phyloP scores from a whole-genome alignment of 179 eudicot genomes.

The Silene coronaria region DNA sequence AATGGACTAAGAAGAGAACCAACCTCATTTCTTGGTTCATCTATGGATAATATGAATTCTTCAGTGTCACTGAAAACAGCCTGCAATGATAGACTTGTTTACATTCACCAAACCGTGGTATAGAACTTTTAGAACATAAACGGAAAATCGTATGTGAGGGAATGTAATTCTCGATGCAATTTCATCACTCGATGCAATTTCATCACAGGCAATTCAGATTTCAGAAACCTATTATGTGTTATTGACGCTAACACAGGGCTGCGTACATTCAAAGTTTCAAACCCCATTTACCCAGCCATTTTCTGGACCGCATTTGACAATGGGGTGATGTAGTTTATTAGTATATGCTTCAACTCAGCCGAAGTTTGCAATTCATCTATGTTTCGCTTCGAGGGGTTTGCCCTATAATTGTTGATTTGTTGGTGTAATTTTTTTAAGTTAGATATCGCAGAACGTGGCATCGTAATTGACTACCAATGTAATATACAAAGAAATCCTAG shows the following conservation, averaged over 20 bases:
- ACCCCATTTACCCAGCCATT: no score
- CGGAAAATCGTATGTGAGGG: no score
- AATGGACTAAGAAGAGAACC: slow-evolving; percentile 13
- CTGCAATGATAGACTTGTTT: slow-evolving; percentile 29
- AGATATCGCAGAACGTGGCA: neutral
- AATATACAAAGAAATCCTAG: neutral
- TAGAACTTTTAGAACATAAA: neutral
- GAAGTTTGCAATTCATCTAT: no score
- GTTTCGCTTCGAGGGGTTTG: neutral
- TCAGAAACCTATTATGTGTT: no score
- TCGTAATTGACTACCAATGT: neutral
- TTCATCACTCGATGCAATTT: no score
- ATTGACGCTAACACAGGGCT: no score
- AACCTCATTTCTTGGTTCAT: slow-evolving; percentile 79
- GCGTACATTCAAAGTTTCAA: no score
- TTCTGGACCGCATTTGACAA: no score
- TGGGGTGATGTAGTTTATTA: no score
- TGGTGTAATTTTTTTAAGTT: neutral
- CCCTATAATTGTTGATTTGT: neutral
- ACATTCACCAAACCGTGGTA: neutral
- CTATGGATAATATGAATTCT: slow-evolving; percentile 61
- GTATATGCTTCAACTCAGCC: no score
- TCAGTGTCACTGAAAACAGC: slow-evolving; percentile 72
- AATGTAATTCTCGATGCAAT: no score
- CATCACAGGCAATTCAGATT: no score